Base-by-base conservation (phyloP, 140 eudicot species). In the Senecio squalidus region DNA sequence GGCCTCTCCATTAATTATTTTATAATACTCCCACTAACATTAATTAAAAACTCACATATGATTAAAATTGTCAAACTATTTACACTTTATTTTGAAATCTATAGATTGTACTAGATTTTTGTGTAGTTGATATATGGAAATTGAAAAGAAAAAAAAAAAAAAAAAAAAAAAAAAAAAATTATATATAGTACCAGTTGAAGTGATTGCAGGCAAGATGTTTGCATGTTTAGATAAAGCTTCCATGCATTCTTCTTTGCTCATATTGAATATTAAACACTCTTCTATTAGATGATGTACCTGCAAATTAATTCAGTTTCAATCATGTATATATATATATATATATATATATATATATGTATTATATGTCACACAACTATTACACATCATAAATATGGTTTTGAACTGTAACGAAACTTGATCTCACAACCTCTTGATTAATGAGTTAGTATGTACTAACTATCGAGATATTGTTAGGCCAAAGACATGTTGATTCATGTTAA, bases 201-300 rank as follows among this genome's bases (percentile, higher is more conserved):
- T 88, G 45, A 88, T 81, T 36, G 81, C 82, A 1, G 96, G 96
- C 52, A 69, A 58, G 72, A 88, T 84, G 66, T 84, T 75, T 74
- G 96, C 96, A 81, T 88, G 94, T 50, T 84, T 84, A 55, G 86
- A 84, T 34, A 88, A 79, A 62, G 94, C 84, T 58, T 84, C 89
- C 82, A 84, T 74, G 78, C 94, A 84, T 59, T 84, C 96, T 69
- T 83, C 86, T 62, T 64, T 88, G 73, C 82, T 78, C 96, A 84
- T 84, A 24, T 88, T 84, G 72, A 80, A 88, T 25, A 84, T 14
- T 44, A 88, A 66, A 57, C 96, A 88, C 82, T 84, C 96, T 66
- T 88, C 96, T 62, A 88, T 88, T 30, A 88, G 66, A 69, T 78
- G 94, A 46, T 88, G 96, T 65, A 88, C 96, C 96, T 87, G 64